Evolutionary conservation across 176 grass and related monocot species (phyloP).

Genomic region (Alopecurus myosuroides): DNA sequence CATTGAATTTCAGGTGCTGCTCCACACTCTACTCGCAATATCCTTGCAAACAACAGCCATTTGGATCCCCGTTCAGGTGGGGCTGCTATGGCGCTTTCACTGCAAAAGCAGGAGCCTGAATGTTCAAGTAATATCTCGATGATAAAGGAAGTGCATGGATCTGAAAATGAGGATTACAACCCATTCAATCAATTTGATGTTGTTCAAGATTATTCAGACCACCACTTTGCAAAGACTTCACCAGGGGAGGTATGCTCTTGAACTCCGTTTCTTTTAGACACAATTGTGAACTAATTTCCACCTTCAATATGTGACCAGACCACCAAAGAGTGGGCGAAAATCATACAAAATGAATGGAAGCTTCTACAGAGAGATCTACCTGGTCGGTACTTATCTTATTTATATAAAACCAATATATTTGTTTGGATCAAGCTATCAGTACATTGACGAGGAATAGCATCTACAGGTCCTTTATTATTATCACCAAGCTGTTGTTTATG

Average conservation of each 20-base stretch:
- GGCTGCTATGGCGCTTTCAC: background rate
- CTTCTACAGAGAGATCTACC: slow-evolving; percentile 70
- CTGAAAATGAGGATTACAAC: slow-evolving; percentile 8
- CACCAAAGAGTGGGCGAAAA: slow-evolving; percentile 55
- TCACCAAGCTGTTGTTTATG: background rate
- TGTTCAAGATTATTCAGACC: slow-evolving; percentile 64
- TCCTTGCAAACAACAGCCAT: background rate
- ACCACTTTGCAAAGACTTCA: slow-evolving; percentile 45
- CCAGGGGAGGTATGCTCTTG: slow-evolving; percentile 37
- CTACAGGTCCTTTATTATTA: background rate
- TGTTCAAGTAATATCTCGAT: slow-evolving; percentile 25
- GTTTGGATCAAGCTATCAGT: slow-evolving; percentile 2
- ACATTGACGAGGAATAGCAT: background rate
- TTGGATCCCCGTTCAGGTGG: slow-evolving; percentile 39
- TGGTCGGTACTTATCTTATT: slow-evolving; percentile 27
- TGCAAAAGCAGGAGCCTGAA: slow-evolving; percentile 29
- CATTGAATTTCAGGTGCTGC: slow-evolving; percentile 28
- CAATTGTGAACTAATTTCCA: background rate
- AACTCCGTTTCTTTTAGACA: slow-evolving; percentile 7
- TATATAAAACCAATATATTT: background rate
- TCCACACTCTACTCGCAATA: slow-evolving; percentile 2
- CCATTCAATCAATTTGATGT: slow-evolving; percentile 59
- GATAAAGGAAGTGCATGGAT: slow-evolving; percentile 29
- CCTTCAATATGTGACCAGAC: slow-evolving; percentile 37
- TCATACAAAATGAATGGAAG: slow-evolving; percentile 66